These are phyloP conservation scores for Copromyces sp. DNA, from an alignment of 495 filamentous ascomycete genomes.

Conservation along the genomic window DNA sequence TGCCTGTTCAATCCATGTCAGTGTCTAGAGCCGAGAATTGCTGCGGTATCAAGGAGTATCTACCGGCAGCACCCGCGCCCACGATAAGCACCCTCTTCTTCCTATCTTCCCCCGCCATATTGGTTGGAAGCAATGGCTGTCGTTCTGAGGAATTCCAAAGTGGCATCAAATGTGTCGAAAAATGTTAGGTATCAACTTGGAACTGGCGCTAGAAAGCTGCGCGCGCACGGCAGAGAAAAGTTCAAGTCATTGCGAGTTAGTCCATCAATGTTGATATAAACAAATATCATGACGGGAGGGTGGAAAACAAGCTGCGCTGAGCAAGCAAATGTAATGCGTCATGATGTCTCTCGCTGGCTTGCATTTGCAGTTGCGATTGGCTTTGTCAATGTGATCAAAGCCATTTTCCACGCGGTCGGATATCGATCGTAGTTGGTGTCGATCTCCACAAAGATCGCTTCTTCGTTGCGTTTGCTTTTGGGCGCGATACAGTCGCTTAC, in stretches of 20 bases:
- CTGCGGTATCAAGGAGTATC: neutral
- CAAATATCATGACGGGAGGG: neutral
- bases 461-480: neutral
- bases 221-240: neutral
- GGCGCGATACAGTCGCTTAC: neutral
- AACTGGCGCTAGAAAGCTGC: neutral
- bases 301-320: neutral
- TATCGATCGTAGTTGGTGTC: neutral
- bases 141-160: neutral
- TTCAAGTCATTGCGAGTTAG: neutral
- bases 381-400: neutral
- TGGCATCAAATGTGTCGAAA: neutral
- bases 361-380: neutral
- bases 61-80: slow-evolving; percentile 54
- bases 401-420: neutral
- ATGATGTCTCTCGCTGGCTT: neutral
- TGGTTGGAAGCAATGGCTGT: neutral
- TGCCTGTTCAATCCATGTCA: slow-evolving; percentile 4
- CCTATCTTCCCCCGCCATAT: neutral
- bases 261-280: neutral
- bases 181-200: neutral
- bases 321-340: neutral
- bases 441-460: neutral
- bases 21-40: neutral
- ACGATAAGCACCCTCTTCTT: slow-evolving; percentile 48